phyloP scores from a whole-genome alignment of 495 filamentous ascomycete species.

The Penicillium maclennaniae region DNA sequence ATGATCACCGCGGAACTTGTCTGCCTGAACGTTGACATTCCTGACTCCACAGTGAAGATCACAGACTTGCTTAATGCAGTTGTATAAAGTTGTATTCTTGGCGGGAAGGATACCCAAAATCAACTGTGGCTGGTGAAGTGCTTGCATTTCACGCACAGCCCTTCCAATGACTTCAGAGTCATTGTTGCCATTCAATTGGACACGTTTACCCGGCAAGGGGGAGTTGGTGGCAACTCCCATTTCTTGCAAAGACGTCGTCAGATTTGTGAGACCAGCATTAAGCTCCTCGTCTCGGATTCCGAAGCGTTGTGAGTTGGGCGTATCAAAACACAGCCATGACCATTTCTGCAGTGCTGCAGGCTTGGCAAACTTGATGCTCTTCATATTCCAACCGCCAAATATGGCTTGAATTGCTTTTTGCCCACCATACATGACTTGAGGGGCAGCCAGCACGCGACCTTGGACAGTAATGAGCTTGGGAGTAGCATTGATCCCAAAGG shows the following conservation, averaged over 20 bases:
- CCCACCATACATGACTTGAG: conserved; percentile 48
- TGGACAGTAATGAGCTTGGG: conserved; percentile 58
- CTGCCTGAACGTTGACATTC: conserved; percentile 56
- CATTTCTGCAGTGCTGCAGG: conserved; percentile 33
- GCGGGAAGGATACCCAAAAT: conserved; percentile 60
- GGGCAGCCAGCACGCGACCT: conserved; percentile 57
- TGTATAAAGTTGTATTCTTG: conserved; percentile 55
- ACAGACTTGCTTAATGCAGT: conserved; percentile 61
- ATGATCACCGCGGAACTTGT: conserved; percentile 38
- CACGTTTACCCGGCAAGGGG: conserved; percentile 11
- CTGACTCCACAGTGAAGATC: conserved; percentile 62
- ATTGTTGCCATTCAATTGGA: conserved; percentile 11
- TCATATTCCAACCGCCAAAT: conserved; percentile 57
- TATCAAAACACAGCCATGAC: conserved; percentile 30
- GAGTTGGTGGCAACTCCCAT: conserved; percentile 26
- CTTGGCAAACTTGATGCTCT: conserved; percentile 38
- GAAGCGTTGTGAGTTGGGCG: not conserved
- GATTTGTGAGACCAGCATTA: not conserved
- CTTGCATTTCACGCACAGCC: conserved; percentile 29
- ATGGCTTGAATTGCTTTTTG: conserved; percentile 22
- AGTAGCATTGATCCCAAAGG: conserved; percentile 55
- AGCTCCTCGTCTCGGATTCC: not conserved
- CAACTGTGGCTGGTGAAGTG: conserved; percentile 37
- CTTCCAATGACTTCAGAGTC: conserved; percentile 22
- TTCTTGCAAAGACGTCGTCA: conserved; percentile 17